These are phyloP conservation scores for Geotrichum carabidarum DNA, from an alignment of 1,139 yeast species.

Conservation along the genomic window DNA sequence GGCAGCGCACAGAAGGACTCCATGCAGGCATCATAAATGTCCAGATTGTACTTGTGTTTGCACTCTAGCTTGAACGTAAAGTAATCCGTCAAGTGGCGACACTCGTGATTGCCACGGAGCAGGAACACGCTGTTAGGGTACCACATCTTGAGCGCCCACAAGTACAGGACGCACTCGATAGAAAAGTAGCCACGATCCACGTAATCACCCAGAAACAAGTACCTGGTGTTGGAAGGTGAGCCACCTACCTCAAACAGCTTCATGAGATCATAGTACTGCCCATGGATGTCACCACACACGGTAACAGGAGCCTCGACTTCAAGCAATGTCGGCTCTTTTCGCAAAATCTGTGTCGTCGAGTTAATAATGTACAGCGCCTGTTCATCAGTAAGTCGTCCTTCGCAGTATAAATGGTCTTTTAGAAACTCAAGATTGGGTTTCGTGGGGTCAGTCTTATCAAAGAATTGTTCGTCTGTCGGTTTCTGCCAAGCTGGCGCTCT, in stretches of 20 bases:
- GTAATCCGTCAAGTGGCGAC: conserved; percentile 87
- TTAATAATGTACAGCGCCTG: conserved; percentile 68
- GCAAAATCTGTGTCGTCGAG: conserved; percentile 63
- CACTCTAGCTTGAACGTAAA: conserved; percentile 92
- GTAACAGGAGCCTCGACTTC: conserved; percentile 90
- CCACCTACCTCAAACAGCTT: conserved; percentile 95
- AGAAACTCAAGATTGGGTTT: conserved; percentile 67
- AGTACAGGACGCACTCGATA: conserved; percentile 75
- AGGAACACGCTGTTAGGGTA: conserved; percentile 74
- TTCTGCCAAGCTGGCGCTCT: conserved; percentile 61
- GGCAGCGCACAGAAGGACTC: conserved; percentile 84
- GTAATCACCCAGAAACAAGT: conserved; percentile 87
- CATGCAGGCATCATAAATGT: conserved; percentile 70
- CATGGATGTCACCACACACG: conserved; percentile 95
- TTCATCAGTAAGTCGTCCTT: conserved; percentile 69
- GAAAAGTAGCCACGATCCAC: conserved; percentile 95
- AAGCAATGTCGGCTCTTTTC: conserved; percentile 71
- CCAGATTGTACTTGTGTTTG: conserved; percentile 68
- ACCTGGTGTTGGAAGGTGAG: conserved; percentile 68
- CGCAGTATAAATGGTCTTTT: conserved; percentile 67
- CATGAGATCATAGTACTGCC: conserved; percentile 87
- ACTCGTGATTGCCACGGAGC: conserved; percentile 93
- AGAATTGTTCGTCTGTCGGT: conserved; percentile 68
- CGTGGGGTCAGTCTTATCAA: conserved; percentile 48
- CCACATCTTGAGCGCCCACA: conserved; percentile 75